These are phyloP conservation scores for Arctium lappa DNA, from an alignment of 129 eudicot genomes.

Conservation along the genomic window DNA sequence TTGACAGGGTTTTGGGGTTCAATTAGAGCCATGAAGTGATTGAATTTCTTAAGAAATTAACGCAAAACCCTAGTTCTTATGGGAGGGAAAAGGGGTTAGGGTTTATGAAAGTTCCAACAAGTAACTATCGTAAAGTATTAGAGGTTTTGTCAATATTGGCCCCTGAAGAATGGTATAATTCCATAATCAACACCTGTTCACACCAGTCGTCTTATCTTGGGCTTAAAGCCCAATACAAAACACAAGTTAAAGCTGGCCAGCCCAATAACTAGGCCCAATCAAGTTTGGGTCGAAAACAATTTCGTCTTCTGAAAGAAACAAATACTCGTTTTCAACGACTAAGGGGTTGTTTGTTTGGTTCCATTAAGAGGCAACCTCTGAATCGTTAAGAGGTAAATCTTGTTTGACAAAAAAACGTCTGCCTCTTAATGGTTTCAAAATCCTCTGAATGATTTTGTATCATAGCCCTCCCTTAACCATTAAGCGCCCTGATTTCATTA, in stretches of 20 bases:
- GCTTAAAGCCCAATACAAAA: neutral
- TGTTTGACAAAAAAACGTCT: too few species aligned
- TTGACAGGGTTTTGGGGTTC: conserved; percentile 22
- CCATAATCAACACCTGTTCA: neutral
- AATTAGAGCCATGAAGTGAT: conserved; percentile 30
- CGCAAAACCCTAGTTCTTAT: conserved; percentile 42
- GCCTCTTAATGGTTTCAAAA: too few species aligned
- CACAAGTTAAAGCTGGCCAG: neutral
- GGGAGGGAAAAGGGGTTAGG: conserved; percentile 23
- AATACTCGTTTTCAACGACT: too few species aligned
- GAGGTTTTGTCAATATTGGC: neutral
- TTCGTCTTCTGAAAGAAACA: neutral
- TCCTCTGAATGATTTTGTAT: too few species aligned
- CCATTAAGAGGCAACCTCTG: too few species aligned
- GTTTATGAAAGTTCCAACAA: conserved; percentile 14
- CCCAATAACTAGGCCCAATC: neutral
- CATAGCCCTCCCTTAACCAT: too few species aligned
- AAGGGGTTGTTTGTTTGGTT: too few species aligned
- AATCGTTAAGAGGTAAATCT: too few species aligned
- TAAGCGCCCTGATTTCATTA: too few species aligned
- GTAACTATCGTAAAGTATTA: neutral
- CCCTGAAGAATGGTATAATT: conserved; percentile 5
- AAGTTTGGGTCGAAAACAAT: neutral
- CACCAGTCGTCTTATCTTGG: neutral
- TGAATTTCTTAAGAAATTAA: neutral